Percentiles rank a stretch among this genome's conserved stretches.
Evolutionary conservation across 2,329 filamentous ascomycete genomes (phyloP).

Genomic region (Clonostachys chloroleuca): DNA sequence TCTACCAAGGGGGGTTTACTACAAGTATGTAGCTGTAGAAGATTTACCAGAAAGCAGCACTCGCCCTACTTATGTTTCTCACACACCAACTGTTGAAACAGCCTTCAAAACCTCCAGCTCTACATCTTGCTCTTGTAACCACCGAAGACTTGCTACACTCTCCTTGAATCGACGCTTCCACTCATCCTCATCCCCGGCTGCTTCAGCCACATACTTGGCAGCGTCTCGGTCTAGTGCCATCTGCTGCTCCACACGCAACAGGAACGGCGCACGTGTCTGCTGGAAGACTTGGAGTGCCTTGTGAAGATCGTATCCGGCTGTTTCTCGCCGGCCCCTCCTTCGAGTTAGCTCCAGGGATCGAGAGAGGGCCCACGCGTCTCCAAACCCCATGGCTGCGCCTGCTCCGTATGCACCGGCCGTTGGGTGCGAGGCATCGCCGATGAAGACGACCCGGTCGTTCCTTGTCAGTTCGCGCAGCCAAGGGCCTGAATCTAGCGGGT

Average conservation of each 20-base stretch:
- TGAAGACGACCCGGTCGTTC: neutral
- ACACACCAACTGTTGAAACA: neutral
- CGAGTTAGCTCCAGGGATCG: neutral
- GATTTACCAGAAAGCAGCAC: too few relatives aligned
- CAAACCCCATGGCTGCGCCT: neutral
- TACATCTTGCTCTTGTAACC: neutral
- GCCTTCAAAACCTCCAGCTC: neutral
- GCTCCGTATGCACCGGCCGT: neutral
- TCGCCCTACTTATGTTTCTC: too few relatives aligned
- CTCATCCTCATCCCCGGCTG: neutral
- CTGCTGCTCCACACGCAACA: neutral
- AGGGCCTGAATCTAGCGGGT: neutral
- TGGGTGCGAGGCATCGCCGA: neutral
- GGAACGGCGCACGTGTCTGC: neutral
- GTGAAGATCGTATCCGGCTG: neutral
- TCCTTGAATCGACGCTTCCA: neutral
- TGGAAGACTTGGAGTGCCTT: neutral
- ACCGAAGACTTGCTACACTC: neutral
- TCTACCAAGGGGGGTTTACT: too few relatives aligned
- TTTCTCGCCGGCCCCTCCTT: neutral
- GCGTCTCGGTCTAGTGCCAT: neutral
- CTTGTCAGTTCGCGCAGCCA: neutral
- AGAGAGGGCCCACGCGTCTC: neutral
- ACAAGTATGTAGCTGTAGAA: too few relatives aligned
- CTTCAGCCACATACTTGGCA: neutral